Evolutionary conservation across 305 asterid genomes (phyloP).

Genomic region (Striga hermonthica): DNA sequence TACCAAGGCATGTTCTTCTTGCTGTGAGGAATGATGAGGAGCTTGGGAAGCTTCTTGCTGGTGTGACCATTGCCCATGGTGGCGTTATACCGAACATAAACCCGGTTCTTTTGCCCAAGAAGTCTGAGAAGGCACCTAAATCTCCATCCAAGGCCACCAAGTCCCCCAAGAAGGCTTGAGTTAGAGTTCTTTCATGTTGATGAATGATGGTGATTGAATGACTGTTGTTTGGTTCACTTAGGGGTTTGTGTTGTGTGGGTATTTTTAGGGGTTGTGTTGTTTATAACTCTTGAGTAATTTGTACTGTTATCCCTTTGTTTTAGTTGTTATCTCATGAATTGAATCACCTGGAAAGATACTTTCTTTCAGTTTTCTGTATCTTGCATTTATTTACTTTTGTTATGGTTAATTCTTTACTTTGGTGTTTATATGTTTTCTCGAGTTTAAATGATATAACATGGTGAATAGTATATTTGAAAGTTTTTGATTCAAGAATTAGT

Average conservation of each 20-base stretch:
- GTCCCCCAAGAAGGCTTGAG: conserved; percentile 45
- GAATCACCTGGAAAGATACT: conserved; percentile 11
- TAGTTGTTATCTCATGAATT: conserved; percentile 18
- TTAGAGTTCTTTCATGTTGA: not conserved
- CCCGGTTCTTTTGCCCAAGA: conserved; percentile 55
- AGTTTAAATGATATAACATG: too few relatives aligned
- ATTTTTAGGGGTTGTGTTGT: conserved; percentile 23
- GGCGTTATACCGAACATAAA: conserved; percentile 57
- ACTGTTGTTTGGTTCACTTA: not conserved
- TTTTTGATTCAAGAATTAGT: too few relatives aligned
- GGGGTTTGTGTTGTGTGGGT: not conserved
- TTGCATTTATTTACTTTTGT: too few relatives aligned
- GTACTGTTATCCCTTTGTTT: conserved; percentile 8
- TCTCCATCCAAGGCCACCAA: conserved; percentile 47
- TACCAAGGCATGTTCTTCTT: conserved; percentile 49
- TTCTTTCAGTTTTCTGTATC: not conserved
- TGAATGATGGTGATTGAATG: not conserved
- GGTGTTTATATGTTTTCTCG: too few relatives aligned
- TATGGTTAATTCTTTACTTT: too few relatives aligned
- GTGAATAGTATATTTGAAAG: too few relatives aligned
- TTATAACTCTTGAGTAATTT: conserved; percentile 24
- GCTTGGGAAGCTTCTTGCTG: conserved; percentile 50
- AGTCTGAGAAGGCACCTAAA: conserved; percentile 36
- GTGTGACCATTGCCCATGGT: conserved; percentile 55
- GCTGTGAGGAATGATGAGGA: conserved; percentile 61